phyloP scores from a whole-genome alignment of 805 yeast genomes.

The Spathaspora boniae region DNA sequence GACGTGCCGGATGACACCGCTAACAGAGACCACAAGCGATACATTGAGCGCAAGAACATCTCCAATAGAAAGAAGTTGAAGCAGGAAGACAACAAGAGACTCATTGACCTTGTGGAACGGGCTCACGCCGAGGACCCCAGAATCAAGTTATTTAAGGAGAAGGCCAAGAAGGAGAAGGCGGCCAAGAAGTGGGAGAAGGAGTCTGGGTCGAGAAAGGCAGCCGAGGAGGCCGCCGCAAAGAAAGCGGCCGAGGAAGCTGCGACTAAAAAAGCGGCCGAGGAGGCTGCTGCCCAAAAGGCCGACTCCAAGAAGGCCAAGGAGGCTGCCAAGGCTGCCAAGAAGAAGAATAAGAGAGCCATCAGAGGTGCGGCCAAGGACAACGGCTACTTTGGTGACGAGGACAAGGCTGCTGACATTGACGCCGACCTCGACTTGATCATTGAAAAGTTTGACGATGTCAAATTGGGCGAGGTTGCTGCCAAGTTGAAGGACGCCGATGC shows the following conservation, averaged over 20 bases:
- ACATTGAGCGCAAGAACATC: constrained; percentile 94
- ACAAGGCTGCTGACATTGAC: constrained; percentile 62
- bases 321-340: constrained; percentile 95
- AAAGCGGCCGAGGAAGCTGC: constrained; percentile 86
- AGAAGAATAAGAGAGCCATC: constrained; percentile 91
- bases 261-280: constrained; percentile 72
- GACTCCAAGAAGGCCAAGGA: constrained; percentile 82
- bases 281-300: constrained; percentile 55
- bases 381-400: constrained; percentile 80
- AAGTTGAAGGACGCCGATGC: constrained; percentile 57
- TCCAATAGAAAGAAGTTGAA: constrained; percentile 96
- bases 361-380: constrained; percentile 81
- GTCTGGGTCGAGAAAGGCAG: constrained; percentile 96
- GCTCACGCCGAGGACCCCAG: constrained; percentile 92
- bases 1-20: constrained; percentile 99
- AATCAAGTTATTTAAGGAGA: constrained; percentile 88
- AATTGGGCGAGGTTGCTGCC: constrained; percentile 70
- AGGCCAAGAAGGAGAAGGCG: constrained; percentile 92
- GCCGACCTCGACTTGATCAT: constrained; percentile 77
- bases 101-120: constrained; percentile 81
- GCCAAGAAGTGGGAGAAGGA: constrained; percentile 96
- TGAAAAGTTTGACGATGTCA: constrained; percentile 75
- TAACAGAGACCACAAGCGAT: constrained; percentile 98
- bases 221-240: constrained; percentile 83
- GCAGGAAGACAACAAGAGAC: constrained; percentile 92